phyloP scores from a whole-genome alignment of 2,329 filamentous ascomycete genomes.

The Periglandula ipomoeae region DNA sequence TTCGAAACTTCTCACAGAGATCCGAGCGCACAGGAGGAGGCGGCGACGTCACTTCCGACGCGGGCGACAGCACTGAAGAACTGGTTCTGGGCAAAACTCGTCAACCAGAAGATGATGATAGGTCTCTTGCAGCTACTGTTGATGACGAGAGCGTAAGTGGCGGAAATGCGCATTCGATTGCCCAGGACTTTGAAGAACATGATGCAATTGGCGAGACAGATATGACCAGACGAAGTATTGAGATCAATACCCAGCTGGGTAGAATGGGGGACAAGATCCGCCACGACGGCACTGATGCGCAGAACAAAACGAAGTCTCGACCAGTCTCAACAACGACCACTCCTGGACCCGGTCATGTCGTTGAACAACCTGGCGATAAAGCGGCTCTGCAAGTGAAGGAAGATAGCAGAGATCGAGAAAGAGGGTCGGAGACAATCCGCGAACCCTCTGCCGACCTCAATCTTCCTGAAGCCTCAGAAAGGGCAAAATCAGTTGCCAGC shows the following conservation, averaged over 20 bases:
- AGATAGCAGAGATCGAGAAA: not conserved
- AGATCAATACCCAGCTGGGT: constrained; percentile 30
- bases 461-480: constrained; percentile 17
- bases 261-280: constrained; percentile 6
- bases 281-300: not conserved
- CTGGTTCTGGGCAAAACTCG: constrained; percentile 27
- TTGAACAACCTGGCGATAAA: not conserved
- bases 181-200: constrained; percentile 4
- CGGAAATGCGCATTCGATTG: constrained; percentile 23
- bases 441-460: constrained; percentile 6
- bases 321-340: not conserved
- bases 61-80: constrained; percentile 36
- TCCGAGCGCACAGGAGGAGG: constrained; percentile 13
- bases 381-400: not conserved
- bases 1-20: constrained; percentile 34
- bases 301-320: not conserved
- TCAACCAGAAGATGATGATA: constrained; percentile 32
- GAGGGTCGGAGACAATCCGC: constrained; percentile 4
- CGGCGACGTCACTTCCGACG: constrained; percentile 9
- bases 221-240: constrained; percentile 20
- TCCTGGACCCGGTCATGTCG: not conserved
- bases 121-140: constrained; percentile 49
- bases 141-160: constrained; percentile 40
- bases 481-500: constrained; percentile 32
- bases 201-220: constrained; percentile 8